Conservation (phyloP, 306 rosid species). For the Vigna nakashimae region DNA sequence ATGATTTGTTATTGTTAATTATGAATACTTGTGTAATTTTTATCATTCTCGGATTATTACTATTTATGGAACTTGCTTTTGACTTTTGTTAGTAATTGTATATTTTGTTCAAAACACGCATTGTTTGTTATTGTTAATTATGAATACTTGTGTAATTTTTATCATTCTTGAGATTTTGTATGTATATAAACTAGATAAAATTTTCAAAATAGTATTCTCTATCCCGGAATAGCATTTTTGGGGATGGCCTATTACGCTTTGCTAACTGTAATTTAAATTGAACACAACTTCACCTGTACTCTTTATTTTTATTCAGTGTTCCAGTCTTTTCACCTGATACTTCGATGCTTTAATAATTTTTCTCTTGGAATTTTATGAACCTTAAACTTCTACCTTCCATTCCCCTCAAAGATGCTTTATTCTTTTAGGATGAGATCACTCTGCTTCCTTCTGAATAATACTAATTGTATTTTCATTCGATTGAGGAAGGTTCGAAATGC, state of each 20-base stretch:
- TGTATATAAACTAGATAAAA: too few relatives aligned
- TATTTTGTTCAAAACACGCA: too few relatives aligned
- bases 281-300: slow-evolving; percentile 6
- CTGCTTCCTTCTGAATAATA: slow-evolving; percentile 1
- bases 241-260: not conserved
- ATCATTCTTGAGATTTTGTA: too few relatives aligned
- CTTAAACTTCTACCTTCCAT: slow-evolving; percentile 15
- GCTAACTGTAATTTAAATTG: not conserved
- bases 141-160: too few relatives aligned
- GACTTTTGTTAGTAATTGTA: too few relatives aligned
- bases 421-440: slow-evolving; percentile 22
- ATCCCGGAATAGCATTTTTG: too few relatives aligned
- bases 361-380: not conserved
- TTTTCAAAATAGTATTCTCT: too few relatives aligned
- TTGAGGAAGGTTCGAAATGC: slow-evolving; percentile 17
- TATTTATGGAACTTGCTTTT: too few relatives aligned
- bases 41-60: too few relatives aligned
- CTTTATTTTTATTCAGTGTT: slow-evolving; percentile 26
- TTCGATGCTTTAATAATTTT: slow-evolving; percentile 6
- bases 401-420: not conserved
- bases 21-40: too few relatives aligned
- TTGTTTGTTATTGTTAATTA: too few relatives aligned
- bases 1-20: too few relatives aligned
- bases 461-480: not conserved
- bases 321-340: slow-evolving; percentile 2